Evolutionary conservation across 441 rosid species (phyloP), one percentile per base, ranked within the genome.

Genomic region (Brassica hybrid): DNA sequence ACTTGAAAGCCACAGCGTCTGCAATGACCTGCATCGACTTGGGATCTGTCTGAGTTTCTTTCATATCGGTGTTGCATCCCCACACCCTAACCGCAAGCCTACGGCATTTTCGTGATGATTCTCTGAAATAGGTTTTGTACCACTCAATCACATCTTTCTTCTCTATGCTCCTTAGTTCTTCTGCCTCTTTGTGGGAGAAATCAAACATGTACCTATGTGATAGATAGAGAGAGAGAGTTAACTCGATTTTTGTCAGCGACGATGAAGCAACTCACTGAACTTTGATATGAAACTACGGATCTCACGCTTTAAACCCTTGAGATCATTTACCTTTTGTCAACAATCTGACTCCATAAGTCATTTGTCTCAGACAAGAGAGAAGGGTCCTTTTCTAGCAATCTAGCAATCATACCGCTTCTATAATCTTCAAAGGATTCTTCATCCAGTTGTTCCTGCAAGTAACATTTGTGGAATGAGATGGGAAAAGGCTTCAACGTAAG

Each of bases 361-460:
- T 88, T 85, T 56, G 97, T 88, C 82, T 96, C 97, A 38, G 91
- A 87, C 64, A 83, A 71, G 72, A 96, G 88, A 56, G 97, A 96
- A 21, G 96, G 95, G 79, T 96, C 98, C 81, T 92, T 96, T 80
- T 93, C 96, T 86, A 94, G 85, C 72, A 96, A 86, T 83, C 84
- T 94, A n/a, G 92, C 90, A 70, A 84, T 81, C 84, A 96, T 71
- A 78, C 99, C 99, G 77, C 87, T 87, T 83, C 76, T 84, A 76
- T 94, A 96, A 80, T 84, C 86, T 79, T 88, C 92, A 73, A 86
- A 94, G 5, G 97, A 84, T 71, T 89, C 84, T 65, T 91, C 91
- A 82, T 96, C 97, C 38, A 94, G 91, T 67, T 84, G 85, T 78
- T 80, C 86, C 97, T 94, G 89, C 82, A 85, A 72, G 68, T 14